Evolutionary conservation across 1,139 yeast species (phyloP).

Genomic region (Saccharomyces hybrid): DNA sequence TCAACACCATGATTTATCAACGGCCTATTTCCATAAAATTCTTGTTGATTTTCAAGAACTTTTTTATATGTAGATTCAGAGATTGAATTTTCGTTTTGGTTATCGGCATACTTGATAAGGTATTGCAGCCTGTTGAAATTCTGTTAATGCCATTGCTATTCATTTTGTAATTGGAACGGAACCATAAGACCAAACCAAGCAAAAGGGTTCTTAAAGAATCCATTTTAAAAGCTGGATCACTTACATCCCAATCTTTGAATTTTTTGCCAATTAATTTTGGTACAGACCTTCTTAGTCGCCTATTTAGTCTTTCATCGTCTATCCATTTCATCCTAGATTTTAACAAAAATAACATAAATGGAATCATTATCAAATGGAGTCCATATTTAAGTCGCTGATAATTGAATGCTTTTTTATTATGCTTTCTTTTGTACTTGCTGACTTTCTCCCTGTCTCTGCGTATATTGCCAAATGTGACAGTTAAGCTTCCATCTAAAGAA

Average conservation of each 20-base stretch:
- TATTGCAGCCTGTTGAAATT: constrained; percentile 14
- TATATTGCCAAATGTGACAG: constrained; percentile 1
- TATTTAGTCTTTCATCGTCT: constrained; percentile 16
- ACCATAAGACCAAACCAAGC: constrained; percentile 22
- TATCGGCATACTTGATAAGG: constrained; percentile 6
- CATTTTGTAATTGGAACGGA: constrained; percentile 18
- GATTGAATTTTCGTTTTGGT: not conserved
- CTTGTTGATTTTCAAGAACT: constrained; percentile 10
- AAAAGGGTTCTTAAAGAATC: constrained; percentile 13
- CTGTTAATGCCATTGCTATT: constrained; percentile 25
- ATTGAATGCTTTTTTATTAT: constrained; percentile 1
- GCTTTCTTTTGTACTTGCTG: constrained; percentile 4
- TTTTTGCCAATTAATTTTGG: constrained; percentile 19
- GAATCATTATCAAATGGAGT: constrained; percentile 16
- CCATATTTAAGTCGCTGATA: constrained; percentile 15
- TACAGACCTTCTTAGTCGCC: constrained; percentile 17
- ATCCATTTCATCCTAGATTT: constrained; percentile 12
- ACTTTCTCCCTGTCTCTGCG: not conserved
- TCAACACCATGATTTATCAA: constrained; percentile 5
- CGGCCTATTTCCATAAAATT: constrained; percentile 20
- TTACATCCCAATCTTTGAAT: constrained; percentile 10
- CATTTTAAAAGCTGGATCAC: not conserved
- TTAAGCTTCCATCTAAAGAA: constrained; percentile 9
- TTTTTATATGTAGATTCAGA: constrained; percentile 2
- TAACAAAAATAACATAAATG: constrained; percentile 14